These are phyloP conservation scores for Selaginella tamariscina DNA, from an alignment of 75 land plant species.

Conservation along the genomic window DNA sequence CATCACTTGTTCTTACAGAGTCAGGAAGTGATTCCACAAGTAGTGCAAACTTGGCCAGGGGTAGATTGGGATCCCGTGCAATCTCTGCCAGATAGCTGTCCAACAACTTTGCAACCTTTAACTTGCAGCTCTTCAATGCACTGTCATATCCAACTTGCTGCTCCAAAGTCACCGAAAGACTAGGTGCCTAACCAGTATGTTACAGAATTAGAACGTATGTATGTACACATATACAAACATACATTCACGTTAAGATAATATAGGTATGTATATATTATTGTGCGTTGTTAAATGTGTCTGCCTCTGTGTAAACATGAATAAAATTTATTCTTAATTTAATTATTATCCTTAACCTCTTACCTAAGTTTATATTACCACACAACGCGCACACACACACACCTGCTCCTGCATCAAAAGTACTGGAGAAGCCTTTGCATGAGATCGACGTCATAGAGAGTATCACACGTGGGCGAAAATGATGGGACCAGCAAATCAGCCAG, in stretches of 20 bases:
- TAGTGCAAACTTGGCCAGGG: conserved; percentile 59
- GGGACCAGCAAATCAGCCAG: conserved; percentile 67
- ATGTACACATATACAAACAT: conserved; percentile 16
- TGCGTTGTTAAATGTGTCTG: conserved; percentile 20
- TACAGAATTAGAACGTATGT: conserved; percentile 11
- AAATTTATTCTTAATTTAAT: conserved; percentile 3
- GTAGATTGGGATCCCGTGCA: conserved; percentile 56
- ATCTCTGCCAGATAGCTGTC: conserved; percentile 82
- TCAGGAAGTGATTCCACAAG: conserved; percentile 82
- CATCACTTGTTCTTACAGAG: conserved; percentile 55
- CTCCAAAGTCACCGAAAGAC: conserved; percentile 7
- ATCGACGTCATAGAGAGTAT: conserved; percentile 70
- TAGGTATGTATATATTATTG: conserved; percentile 31
- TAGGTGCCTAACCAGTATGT: conserved; percentile 8
- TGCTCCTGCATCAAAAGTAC: conserved; percentile 66
- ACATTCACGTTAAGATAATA: conserved; percentile 25
- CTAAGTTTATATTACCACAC: no score
- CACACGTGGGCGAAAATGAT: conserved; percentile 36
- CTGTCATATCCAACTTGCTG: background rate
- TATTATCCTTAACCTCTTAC: background rate
- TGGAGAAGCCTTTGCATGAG: conserved; percentile 71
- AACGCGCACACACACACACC: no score
- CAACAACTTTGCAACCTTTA: conserved; percentile 66
- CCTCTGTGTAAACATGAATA: background rate
- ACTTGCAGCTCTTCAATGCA: conserved; percentile 35